A percentile compares a stretch with the other conserved stretches of the same genome.
These are phyloP conservation scores for Retiboletus fuscus DNA, from an alignment of 1,284 basidiomycete species.

Conservation along the genomic window DNA sequence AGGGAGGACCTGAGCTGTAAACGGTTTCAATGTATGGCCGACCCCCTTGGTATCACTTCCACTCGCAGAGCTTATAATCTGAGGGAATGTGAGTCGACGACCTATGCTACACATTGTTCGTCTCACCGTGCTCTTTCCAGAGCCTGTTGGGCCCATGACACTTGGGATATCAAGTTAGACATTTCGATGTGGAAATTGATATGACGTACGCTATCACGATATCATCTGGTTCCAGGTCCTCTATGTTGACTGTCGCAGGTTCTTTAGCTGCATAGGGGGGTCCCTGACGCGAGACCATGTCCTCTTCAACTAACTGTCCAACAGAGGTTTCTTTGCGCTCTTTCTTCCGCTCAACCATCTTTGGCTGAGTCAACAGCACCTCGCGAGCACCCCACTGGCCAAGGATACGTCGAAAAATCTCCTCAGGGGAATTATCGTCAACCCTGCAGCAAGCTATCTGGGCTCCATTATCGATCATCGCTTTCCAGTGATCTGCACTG, in stretches of 20 bases:
- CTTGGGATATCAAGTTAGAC: background rate
- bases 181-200: background rate
- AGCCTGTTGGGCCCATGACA: conserved; percentile 1
- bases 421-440: background rate
- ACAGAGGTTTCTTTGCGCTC: too few species aligned
- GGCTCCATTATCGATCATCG: conserved; percentile 6
- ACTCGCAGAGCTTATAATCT: conserved; percentile 5
- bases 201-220: conserved; percentile 2
- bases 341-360: too few species aligned
- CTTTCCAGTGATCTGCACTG: conserved; percentile 7
- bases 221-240: background rate
- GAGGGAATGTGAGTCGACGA: background rate
- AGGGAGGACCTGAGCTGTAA: background rate
- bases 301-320: too few species aligned
- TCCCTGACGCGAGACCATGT: too few species aligned
- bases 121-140: too few species aligned
- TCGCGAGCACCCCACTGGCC: too few species aligned
- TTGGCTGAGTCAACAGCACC: too few species aligned
- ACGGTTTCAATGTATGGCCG: conserved; percentile 1
- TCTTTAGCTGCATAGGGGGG: background rate
- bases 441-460: conserved; percentile 6
- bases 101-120: background rate
- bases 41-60: background rate
- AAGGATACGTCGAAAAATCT: too few species aligned
- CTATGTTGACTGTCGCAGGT: background rate